Base-by-base conservation (phyloP, 192 early-diverging fungal species). In the Phlyctochytrium planicorne region DNA sequence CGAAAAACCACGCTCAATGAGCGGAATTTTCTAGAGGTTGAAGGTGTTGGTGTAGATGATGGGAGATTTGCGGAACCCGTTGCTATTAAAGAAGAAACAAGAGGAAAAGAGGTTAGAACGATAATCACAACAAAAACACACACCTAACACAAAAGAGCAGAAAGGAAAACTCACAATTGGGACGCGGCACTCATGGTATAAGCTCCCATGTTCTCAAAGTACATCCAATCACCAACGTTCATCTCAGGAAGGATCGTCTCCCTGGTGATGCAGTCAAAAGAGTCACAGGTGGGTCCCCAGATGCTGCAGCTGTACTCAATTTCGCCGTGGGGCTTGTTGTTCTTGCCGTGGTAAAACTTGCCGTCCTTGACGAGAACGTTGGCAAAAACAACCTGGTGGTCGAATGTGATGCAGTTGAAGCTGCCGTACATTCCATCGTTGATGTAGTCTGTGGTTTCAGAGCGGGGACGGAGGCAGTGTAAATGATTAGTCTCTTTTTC, bases 201-300 rank as follows among this genome's bases (percentile, higher is more conserved):
- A 1, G 97, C 96, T 29, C 97, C 97, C 97, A 99, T 99, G 75
- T 89, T 78, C 55, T 93, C 88, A 74, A 92, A 98, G 68, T 89
- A 87, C 35, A 99, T 75, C 97, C 97, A 99, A 80, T 99, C 96
- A 34, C 96, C 97, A 53, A 94, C 82, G 52, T 91, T 82, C 74
- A 99, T 79, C 74, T 91, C 85, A 4, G 94, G 94, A 65, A 99
- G 82, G 50, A 53, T 56, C 2, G 80, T 71, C 34, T 84, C 76
- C 29, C 86, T 73, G 63, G 82, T 82, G 63, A 99, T 89, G 75
- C 91, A 94, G 82, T 99, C 97, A 65, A 98, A 95, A 24, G 94
- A 96, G 81, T 99, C 97, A 78, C 97, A 99, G 32, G 97, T 99
- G 24, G 94, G 97, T 20, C 96, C 96, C 95, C 95, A 98, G 50